Evolutionary conservation across 2,329 filamentous ascomycete genomes (phyloP).

Genomic region (Diaporthe citrichinensis): DNA sequence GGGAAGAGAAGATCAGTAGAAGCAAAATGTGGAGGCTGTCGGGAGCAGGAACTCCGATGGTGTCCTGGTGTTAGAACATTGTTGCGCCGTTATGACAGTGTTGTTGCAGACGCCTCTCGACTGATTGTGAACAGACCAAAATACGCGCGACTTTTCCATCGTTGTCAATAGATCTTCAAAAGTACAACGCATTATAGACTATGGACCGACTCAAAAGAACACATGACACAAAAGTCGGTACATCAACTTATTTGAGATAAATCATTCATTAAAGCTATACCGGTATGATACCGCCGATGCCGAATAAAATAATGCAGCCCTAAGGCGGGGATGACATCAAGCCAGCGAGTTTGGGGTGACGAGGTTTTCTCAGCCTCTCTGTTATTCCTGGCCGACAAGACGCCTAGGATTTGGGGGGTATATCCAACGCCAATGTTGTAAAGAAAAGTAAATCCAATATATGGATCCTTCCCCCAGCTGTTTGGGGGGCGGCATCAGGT

Average conservation of each 20-base stretch:
- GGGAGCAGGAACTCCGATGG: neutral
- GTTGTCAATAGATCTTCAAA: no score
- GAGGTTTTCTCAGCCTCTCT: constrained; percentile 12
- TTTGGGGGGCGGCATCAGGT: neutral
- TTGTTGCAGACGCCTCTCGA: neutral
- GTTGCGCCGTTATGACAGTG: no score
- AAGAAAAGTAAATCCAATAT: neutral
- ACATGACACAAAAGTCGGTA: neutral
- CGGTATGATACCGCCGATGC: neutral
- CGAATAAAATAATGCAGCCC: constrained; percentile 4
- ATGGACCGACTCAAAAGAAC: no score
- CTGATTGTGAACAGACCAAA: neutral
- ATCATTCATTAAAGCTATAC: constrained; percentile 31
- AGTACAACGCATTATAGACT: no score
- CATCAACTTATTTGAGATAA: neutral
- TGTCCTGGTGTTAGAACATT: neutral
- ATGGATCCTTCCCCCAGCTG: neutral
- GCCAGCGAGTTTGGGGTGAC: neutral
- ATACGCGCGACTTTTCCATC: neutral
- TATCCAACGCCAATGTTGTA: constrained; percentile 33
- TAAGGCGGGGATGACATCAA: neutral
- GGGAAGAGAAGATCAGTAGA: neutral
- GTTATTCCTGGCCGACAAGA: neutral
- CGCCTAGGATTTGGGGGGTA: constrained; percentile 29
- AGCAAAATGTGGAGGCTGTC: neutral